These are phyloP conservation scores for Chrysoporthe austroafricana DNA, from an alignment of 2,329 filamentous ascomycete species.

Conservation along the genomic window DNA sequence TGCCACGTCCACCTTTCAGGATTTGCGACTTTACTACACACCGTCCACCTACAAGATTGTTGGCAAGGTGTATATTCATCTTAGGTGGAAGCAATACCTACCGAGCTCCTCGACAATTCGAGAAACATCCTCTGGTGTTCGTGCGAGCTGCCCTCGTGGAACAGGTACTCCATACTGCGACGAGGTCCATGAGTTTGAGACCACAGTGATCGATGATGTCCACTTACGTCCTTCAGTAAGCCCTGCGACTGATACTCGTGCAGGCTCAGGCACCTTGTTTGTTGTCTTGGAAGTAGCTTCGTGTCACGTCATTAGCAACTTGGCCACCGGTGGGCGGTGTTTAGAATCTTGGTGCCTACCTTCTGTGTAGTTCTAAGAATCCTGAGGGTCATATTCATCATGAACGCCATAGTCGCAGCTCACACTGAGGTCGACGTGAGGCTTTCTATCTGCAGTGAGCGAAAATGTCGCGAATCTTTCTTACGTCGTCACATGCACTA, in stretches of 20 bases:
- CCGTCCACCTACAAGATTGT: no score
- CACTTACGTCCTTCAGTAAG: background rate
- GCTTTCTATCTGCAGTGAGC: no score
- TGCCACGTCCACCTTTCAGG: no score
- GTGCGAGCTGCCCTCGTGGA: background rate
- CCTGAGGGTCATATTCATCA: no score
- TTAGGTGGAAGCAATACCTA: no score
- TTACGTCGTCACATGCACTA: no score
- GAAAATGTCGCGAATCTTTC: no score
- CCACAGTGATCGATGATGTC: background rate
- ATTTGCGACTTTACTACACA: no score
- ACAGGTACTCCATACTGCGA: background rate
- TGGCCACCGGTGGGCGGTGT: background rate
- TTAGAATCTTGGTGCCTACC: background rate
- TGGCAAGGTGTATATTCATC: no score
- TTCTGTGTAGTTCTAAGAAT: no score
- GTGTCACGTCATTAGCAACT: background rate
- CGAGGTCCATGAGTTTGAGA: background rate
- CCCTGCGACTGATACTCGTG: background rate
- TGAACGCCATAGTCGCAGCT: no score
- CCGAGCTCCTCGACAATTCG: background rate
- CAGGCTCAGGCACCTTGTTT: background rate
- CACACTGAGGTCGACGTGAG: no score
- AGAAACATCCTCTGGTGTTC: background rate
- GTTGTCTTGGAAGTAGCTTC: background rate